phyloP scores from a whole-genome alignment of 2,329 filamentous ascomycete genomes.

The Blastomyces gilchristii region DNA sequence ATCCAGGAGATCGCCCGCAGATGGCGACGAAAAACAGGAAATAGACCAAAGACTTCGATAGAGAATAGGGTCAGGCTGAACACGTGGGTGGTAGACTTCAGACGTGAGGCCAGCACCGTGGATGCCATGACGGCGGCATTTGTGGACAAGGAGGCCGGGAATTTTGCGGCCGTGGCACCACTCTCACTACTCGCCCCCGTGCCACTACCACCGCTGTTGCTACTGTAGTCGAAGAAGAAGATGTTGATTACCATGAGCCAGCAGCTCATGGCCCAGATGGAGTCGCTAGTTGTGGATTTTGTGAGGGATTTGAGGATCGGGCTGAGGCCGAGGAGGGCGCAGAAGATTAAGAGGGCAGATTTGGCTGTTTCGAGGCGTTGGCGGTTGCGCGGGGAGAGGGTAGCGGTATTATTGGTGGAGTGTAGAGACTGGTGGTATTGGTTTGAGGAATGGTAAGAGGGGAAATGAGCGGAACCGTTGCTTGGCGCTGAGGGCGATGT shows the following conservation, averaged over 20 bases:
- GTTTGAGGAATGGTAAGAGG: slow-evolving; percentile 17
- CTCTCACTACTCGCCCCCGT: slow-evolving; percentile 22
- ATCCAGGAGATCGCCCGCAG: slow-evolving; percentile 70
- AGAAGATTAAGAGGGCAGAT: slow-evolving; percentile 86
- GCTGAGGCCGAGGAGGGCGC: slow-evolving; percentile 78
- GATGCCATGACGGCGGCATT: slow-evolving; percentile 96
- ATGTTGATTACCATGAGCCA: slow-evolving; percentile 92
- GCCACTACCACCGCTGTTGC: slow-evolving; percentile 24
- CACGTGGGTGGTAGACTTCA: slow-evolving; percentile 84
- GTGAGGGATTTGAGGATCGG: slow-evolving; percentile 97
- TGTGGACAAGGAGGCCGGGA: slow-evolving; percentile 63
- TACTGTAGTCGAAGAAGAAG: slow-evolving; percentile 94
- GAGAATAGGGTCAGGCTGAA: slow-evolving; percentile 92
- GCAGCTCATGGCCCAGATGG: slow-evolving; percentile 93
- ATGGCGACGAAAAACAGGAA: slow-evolving; percentile 92
- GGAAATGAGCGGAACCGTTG: slow-evolving; percentile 18
- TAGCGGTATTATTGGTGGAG: slow-evolving; percentile 16
- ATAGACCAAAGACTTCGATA: slow-evolving; percentile 93
- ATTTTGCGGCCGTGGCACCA: slow-evolving; percentile 36
- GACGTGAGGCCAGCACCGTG: slow-evolving; percentile 79
- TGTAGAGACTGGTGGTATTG: slow-evolving; percentile 17
- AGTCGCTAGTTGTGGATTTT: slow-evolving; percentile 79
- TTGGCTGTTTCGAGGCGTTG: slow-evolving; percentile 72
- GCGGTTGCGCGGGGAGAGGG: slow-evolving; percentile 46
- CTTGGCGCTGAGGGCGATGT: slow-evolving; percentile 16